Evolutionary conservation across 371 early-diverging fungal species (phyloP), one percentile per base, ranked within the genome.

Genomic region (Apophysomyces ossiformis): DNA sequence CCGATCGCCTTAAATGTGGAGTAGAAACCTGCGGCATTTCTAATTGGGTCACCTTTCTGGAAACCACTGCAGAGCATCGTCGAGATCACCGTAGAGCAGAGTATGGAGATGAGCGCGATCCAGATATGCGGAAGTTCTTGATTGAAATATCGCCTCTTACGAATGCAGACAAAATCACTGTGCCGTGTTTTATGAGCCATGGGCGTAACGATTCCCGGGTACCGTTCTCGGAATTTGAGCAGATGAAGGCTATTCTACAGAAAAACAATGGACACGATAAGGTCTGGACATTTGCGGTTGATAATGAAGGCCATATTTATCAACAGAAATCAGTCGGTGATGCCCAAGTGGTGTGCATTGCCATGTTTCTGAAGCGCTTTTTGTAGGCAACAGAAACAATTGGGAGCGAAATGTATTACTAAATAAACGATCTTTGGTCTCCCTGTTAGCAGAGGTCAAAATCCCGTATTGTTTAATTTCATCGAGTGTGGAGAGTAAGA

Each of bases 71-170:
- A 2, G 63, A 46, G 1, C 66, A 65, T 47, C 57, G 72, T 59
- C 44, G 63, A 9, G 61, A 64, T 0, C n/a, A 65, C 21, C 63
- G 72, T 37, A 18, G 69, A n/a, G 56, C 36, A 26, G 72, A 71
- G 57, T 71, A 71, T 56, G 72, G 72, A 12, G 68, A 68, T 35
- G 72, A 71, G 43, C 26, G 68, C 21, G 45, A 60, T 18, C 72
- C 72, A 15, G 65, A 13, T 35, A 65, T 66, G 47, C 65, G 66
- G 8, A 69, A 68, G 45, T 69, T 71, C 35, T 58, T 71, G 39
- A n/a, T 16, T 47, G 26, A 61, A 18, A 71, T 71, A 2, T 67
- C 67, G 4, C 72, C 72, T n/a, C 39, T 63, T 16, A 63, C 56
- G 5, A 61, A 43, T 2, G 43, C 43, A 43, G 0, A 43, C 2